Percentiles rank a stretch among this genome's conserved stretches.
Evolutionary conservation across 1,284 basidiomycete genomes (phyloP).

Genomic region (Prillingera fragicola): DNA sequence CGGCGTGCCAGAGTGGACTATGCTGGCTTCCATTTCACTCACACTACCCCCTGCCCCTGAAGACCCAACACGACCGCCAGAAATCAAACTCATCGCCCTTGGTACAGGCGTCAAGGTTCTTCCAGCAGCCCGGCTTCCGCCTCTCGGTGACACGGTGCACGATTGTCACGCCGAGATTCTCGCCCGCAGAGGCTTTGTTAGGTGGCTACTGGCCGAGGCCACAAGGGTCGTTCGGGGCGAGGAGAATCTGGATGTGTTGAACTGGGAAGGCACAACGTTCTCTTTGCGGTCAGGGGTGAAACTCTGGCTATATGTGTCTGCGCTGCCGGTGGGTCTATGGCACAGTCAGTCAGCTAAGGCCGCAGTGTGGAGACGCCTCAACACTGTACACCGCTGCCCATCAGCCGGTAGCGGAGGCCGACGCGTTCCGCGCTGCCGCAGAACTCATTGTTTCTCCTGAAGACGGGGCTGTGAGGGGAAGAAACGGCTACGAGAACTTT

Average conservation of each 20-base stretch:
- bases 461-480: slow-evolving; percentile 58
- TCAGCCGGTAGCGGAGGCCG: slow-evolving; percentile 65
- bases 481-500: slow-evolving; percentile 66
- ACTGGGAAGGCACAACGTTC: slow-evolving; percentile 45
- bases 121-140: slow-evolving; percentile 59
- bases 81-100: slow-evolving; percentile 59
- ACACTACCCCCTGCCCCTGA: background rate
- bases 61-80: background rate
- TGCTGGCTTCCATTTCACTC: slow-evolving; percentile 43
- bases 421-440: slow-evolving; percentile 56
- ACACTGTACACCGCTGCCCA: slow-evolving; percentile 65
- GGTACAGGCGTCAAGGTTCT: slow-evolving; percentile 85
- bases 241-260: slow-evolving; percentile 15
- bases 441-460: slow-evolving; percentile 1
- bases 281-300: slow-evolving; percentile 53
- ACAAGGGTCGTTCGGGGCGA: slow-evolving; percentile 29
- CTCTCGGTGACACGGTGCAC: slow-evolving; percentile 73
- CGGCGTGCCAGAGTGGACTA: slow-evolving; percentile 47
- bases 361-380: slow-evolving; percentile 81
- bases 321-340: slow-evolving; percentile 69
- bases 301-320: slow-evolving; percentile 75
- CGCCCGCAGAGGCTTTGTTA: slow-evolving; percentile 67
- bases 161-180: slow-evolving; percentile 88
- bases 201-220: slow-evolving; percentile 75
- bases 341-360: background rate